Percentiles rank a stretch among this genome's conserved stretches.
These are phyloP conservation scores for Globisporangium sylvaticum DNA, from an alignment of 352 stramenopile species.

Conservation along the genomic window DNA sequence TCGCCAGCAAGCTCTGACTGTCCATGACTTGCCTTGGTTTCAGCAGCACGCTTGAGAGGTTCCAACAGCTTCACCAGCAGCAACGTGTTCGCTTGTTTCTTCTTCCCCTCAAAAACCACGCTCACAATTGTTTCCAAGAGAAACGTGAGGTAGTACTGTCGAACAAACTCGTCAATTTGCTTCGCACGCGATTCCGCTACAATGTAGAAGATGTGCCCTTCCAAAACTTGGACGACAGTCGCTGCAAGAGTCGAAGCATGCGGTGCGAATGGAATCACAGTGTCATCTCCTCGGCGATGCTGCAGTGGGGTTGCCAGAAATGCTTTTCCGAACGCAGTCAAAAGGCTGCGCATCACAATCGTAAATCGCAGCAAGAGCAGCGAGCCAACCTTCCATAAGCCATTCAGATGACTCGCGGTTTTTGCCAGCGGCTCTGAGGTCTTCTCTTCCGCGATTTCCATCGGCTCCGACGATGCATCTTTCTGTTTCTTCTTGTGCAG, in stretches of 20 bases:
- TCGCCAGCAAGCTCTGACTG: constrained; percentile 17
- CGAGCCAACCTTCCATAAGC: constrained; percentile 80
- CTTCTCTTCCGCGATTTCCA: constrained; percentile 9
- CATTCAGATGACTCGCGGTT: constrained; percentile 11
- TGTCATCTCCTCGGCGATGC: constrained; percentile 66
- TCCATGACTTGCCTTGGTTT: constrained; percentile 1
- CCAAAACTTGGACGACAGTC: constrained; percentile 41
- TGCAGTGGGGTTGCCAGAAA: constrained; percentile 60
- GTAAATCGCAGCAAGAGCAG: constrained; percentile 77
- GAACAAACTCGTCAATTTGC: constrained; percentile 55
- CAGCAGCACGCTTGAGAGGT: constrained; percentile 21
- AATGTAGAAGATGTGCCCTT: constrained; percentile 50
- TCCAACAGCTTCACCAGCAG: constrained; percentile 64
- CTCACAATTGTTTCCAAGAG: constrained; percentile 74
- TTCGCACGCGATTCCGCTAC: constrained; percentile 31
- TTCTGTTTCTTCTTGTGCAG: constrained; percentile 38
- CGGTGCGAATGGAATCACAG: constrained; percentile 41
- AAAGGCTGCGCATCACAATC: constrained; percentile 58
- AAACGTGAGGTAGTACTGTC: constrained; percentile 77
- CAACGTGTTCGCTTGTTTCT: constrained; percentile 72
- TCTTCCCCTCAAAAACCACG: constrained; percentile 73
- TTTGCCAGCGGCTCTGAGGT: neutral
- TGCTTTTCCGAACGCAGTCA: constrained; percentile 61
- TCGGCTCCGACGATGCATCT: constrained; percentile 6
- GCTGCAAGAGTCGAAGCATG: constrained; percentile 52